Conservation (phyloP, 2,329 filamentous ascomycete species). For the Botryosphaeria dothidea region DNA sequence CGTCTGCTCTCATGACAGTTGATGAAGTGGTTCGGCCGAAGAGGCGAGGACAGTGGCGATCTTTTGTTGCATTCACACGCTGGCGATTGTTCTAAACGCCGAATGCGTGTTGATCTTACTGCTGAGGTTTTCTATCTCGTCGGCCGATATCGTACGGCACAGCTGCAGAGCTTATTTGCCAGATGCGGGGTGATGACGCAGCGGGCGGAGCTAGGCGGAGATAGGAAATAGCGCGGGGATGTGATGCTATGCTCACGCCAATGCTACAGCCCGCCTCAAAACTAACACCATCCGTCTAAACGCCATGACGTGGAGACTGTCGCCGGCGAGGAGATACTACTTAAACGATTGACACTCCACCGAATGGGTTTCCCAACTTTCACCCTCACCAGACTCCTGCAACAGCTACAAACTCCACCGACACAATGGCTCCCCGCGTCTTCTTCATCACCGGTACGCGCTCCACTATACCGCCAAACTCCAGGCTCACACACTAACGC, state of each 20-base stretch:
- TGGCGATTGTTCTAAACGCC: too few species aligned
- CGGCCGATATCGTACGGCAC: too few species aligned
- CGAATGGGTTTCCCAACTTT: too few species aligned
- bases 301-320: neutral
- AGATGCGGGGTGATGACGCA: neutral
- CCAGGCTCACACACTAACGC: neutral
- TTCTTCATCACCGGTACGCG: slow-evolving; percentile 40
- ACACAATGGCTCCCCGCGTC: slow-evolving; percentile 45
- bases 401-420: neutral
- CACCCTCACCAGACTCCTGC: neutral
- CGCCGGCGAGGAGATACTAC: neutral
- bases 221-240: neutral
- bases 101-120: too few species aligned
- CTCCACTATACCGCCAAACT: neutral
- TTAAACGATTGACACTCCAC: neutral
- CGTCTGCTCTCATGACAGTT: too few species aligned
- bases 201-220: neutral
- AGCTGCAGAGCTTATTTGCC: neutral
- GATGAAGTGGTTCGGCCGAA: too few species aligned
- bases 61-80: too few species aligned
- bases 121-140: too few species aligned
- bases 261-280: neutral
- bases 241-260: neutral
- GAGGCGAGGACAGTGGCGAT: too few species aligned
- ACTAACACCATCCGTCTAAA: neutral